These are phyloP conservation scores for Blastobotrys peoriensis DNA, from an alignment of 805 yeast species.

Conservation along the genomic window DNA sequence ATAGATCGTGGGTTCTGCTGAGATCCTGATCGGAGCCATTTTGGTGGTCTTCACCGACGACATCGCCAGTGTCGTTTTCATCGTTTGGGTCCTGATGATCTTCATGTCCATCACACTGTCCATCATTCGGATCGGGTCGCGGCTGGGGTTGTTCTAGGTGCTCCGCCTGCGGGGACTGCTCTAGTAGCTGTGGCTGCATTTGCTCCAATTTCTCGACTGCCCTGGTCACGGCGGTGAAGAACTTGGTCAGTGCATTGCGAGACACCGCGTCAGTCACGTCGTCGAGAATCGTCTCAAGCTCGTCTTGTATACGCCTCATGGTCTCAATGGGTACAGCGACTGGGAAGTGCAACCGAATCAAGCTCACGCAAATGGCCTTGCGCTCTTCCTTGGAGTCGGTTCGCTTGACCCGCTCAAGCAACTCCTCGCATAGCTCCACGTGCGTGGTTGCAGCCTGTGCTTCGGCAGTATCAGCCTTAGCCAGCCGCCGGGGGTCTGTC, in stretches of 20 bases:
- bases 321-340: conserved; percentile 24
- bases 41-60: neutral
- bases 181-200: no score
- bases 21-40: neutral
- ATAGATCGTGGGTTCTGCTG: no score
- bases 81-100: conserved; percentile 8
- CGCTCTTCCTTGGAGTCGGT: conserved; percentile 46
- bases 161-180: no score
- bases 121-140: conserved; percentile 8
- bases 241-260: conserved; percentile 32
- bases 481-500: conserved; percentile 61
- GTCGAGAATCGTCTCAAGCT: conserved; percentile 30
- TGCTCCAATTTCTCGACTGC: conserved; percentile 18
- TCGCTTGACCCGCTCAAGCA: conserved; percentile 44
- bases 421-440: conserved; percentile 47
- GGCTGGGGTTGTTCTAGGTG: neutral
- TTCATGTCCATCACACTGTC: conserved; percentile 18
- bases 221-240: conserved; percentile 21
- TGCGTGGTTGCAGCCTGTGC: conserved; percentile 45
- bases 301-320: conserved; percentile 2
- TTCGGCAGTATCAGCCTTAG: conserved; percentile 45
- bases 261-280: conserved; percentile 31
- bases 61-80: neutral
- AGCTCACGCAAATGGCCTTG: conserved; percentile 46
- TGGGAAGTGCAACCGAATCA: conserved; percentile 45